Percentiles rank a stretch among this genome's conserved stretches.
Conservation (phyloP, 257 asterid species). For the Gardenia jasminoides region DNA sequence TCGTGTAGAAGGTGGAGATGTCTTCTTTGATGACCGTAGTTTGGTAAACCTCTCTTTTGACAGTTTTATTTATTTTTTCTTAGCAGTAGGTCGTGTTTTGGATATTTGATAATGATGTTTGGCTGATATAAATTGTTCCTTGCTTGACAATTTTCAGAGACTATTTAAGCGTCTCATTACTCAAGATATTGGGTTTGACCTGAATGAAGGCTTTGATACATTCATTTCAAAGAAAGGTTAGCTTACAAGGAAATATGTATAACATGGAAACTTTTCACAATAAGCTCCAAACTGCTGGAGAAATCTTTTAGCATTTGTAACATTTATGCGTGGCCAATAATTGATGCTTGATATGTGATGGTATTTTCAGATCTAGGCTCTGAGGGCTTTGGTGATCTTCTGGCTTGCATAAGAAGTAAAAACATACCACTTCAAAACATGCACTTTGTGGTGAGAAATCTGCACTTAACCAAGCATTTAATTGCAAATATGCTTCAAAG, state of each 20-base stretch:
- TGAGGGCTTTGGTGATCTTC: constrained; percentile 93
- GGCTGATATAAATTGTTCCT: constrained; percentile 14
- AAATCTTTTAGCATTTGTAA: constrained; percentile 15
- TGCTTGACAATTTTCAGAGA: constrained; percentile 53
- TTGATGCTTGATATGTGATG: constrained; percentile 25
- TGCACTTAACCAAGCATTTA: constrained; percentile 4
- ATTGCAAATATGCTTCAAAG: constrained; percentile 19
- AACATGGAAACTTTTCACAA: constrained; percentile 3
- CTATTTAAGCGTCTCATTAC: constrained; percentile 86
- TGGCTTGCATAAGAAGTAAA: constrained; percentile 75
- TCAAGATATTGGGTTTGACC: constrained; percentile 85
- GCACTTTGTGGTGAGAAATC: constrained; percentile 93
- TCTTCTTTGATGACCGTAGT: constrained; percentile 87
- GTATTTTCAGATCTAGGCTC: constrained; percentile 79
- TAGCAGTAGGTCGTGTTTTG: neutral
- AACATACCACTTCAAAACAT: constrained; percentile 85
- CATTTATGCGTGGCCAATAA: neutral
- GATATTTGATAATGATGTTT: constrained; percentile 10
- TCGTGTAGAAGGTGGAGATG: constrained; percentile 93
- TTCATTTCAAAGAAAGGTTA: constrained; percentile 75
- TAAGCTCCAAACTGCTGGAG: constrained; percentile 11
- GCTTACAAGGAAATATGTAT: constrained; percentile 21
- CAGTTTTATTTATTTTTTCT: neutral
- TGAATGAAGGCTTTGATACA: constrained; percentile 90
- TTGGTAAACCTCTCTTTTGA: constrained; percentile 60